These are phyloP conservation scores for Cyclotella kingstonii DNA, from an alignment of 108 stramenopile species.

Conservation along the genomic window DNA sequence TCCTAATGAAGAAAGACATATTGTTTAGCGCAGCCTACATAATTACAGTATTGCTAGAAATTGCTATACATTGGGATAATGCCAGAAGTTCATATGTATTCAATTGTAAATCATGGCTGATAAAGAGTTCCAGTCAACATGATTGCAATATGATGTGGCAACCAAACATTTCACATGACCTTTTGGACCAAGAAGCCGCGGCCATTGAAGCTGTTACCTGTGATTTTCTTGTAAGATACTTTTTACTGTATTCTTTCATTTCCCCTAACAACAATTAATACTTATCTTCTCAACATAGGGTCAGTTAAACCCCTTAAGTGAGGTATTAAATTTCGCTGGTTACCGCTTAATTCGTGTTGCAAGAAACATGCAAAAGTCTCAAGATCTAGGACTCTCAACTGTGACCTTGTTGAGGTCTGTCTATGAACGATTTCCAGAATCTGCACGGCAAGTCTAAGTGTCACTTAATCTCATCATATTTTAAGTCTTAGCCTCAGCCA, in stretches of 20 bases:
- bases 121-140: conserved; percentile 4
- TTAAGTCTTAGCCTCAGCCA: background rate
- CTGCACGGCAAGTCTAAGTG: background rate
- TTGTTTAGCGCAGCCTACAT: conserved; percentile 9
- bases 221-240: conserved; percentile 18
- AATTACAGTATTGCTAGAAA: conserved; percentile 18
- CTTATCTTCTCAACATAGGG: background rate
- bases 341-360: conserved; percentile 16
- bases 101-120: conserved; percentile 33
- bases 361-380: background rate
- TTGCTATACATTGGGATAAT: conserved; percentile 19
- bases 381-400: background rate
- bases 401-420: conserved; percentile 20
- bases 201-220: conserved; percentile 23
- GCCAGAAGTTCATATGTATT: conserved; percentile 16
- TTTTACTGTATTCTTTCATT: background rate
- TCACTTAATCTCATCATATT: background rate
- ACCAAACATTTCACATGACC: background rate
- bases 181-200: conserved; percentile 25
- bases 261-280: background rate
- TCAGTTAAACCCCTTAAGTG: conserved; percentile 11
- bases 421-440: conserved; percentile 9
- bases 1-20: conserved; percentile 23
- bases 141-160: background rate
- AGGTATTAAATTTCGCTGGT: conserved; percentile 35